Evolutionary conservation across 225 moss, liverwort and hornwort genomes (phyloP), one percentile per base, ranked within the genome.

Genomic region (Marchantia paleacea): DNA sequence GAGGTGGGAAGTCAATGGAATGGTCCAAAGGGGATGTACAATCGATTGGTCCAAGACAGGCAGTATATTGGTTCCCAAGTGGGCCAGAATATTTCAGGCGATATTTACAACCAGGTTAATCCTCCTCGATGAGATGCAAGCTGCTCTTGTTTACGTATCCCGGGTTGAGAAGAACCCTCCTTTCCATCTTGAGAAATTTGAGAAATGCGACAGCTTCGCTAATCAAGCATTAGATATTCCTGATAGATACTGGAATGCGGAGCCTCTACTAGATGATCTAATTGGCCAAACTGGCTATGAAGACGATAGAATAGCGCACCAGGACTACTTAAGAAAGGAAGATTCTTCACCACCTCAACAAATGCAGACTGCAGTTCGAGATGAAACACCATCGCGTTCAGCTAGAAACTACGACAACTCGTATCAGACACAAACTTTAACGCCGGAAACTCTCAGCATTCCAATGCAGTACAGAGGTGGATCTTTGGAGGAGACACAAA

Each of bases 81-180:
- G 97, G 95, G 89, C 90, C 19, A 87, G 81, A 82, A 92, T 95
- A 78, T 99, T 95, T 55, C 90, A 91, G 90, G 85, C 84, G 63
- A 88, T 99, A 75, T 93, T 93, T 81, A 87, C 92, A 63, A 80
- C 85, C 55, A 89, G 91, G 78, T 85, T 99, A 55, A 86, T 95
- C 47, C 75, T 93, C 28, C 90, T 95, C 22, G 84, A 86, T 83
- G 80, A 84, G 69, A 90, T 89, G 80, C 87, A 89, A 80, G 81
- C 86, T 19, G 87, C 92, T 48, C 83, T 74, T 61, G 91, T 95
- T 64, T 94, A 88, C 71, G 80, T 95, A 58, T 20, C 82, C 57
- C 75, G 81, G 25, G 69, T 78, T 6, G 78, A 69, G 18, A 78
- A 64, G 69, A 60, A 8, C 7, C 66, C 79, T 62, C 77, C 65